phyloP scores from a whole-genome alignment of 495 filamentous ascomycete species.

The Trichoderma orchidacearum region DNA sequence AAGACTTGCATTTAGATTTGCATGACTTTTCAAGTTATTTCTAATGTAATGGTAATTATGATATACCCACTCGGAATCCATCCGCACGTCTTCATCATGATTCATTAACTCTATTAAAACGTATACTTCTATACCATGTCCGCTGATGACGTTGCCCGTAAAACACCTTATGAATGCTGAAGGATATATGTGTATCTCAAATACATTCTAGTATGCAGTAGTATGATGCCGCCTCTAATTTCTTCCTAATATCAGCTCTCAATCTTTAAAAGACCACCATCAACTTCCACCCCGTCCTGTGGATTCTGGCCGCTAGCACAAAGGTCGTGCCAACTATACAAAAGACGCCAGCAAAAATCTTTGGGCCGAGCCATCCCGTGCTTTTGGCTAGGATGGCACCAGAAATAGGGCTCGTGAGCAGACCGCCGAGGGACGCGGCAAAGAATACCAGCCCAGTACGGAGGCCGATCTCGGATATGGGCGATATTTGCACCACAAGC shows the following conservation, averaged over 20 bases:
- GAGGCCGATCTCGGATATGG: conserved; percentile 8
- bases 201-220: too few relatives aligned
- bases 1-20: neutral
- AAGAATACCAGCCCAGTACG: conserved; percentile 9
- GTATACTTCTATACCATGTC: too few relatives aligned
- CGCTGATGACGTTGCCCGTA: too few relatives aligned
- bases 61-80: neutral
- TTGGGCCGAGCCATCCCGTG: conserved; percentile 8
- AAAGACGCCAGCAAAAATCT: conserved; percentile 8
- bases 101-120: neutral
- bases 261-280: neutral
- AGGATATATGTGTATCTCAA: too few relatives aligned
- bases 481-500: conserved; percentile 12
- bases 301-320: conserved; percentile 5
- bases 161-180: too few relatives aligned
- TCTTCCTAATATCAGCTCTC: too few relatives aligned
- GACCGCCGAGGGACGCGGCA: conserved; percentile 14
- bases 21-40: neutral
- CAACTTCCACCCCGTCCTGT: conserved; percentile 4
- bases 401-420: conserved; percentile 7
- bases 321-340: conserved; percentile 8
- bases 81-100: neutral
- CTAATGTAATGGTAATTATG: neutral
- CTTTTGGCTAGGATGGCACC: conserved; percentile 11
- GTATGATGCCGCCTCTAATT: neutral